Base-by-base conservation (phyloP, 345 rosid genomes). In the Conringia planisiliqua region DNA sequence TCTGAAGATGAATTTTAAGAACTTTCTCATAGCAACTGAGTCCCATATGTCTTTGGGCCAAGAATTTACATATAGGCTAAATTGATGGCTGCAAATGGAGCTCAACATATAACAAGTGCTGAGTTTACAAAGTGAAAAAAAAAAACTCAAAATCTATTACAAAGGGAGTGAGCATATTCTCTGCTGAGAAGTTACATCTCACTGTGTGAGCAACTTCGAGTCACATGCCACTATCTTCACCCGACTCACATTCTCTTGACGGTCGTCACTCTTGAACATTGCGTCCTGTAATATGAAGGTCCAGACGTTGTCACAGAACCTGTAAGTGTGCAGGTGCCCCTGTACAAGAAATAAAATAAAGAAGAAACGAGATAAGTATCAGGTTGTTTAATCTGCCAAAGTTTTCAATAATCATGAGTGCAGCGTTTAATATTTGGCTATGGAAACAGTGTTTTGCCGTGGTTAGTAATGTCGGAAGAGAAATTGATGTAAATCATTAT, bases 221-320 rank as follows among this genome's bases (percentile, higher is more conserved):
- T 95, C 99, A 12, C 99, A 95, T 18, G 98, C 99, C 20, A 95
- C 97, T 73, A 95, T 95, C 83, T 95, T 95, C 70, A 95, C 98
- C 43, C 83, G 86, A 46, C 90, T 79, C 5, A 96, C 96, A 54
- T 3, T 62, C 86, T 96, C 97, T 57, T 20, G 83, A 16, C 74
- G 22, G 0, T 90, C 99, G 6, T 96, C 97, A 20, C 33, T 76
- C 85, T 92, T 92, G 79, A 96, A 92, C 70, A 26, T 0, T 0
- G 93, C 97, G 51, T 83, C 73, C 75, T 88, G 97, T 72, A 96
- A 80, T 79, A 96, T 92, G 86, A 96, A 96, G 50, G 99, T 96
- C 99, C 99, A 96, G 13, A 96, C 97, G 32, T 90, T 90, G 94
- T 96, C 99, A 72, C 99, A 92, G 87, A 92, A 95, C 82, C 99